Evolutionary conservation across 441 rosid species (phyloP), one percentile per base, ranked within the genome.

Genomic region (Pelargonium fulgidum): DNA sequence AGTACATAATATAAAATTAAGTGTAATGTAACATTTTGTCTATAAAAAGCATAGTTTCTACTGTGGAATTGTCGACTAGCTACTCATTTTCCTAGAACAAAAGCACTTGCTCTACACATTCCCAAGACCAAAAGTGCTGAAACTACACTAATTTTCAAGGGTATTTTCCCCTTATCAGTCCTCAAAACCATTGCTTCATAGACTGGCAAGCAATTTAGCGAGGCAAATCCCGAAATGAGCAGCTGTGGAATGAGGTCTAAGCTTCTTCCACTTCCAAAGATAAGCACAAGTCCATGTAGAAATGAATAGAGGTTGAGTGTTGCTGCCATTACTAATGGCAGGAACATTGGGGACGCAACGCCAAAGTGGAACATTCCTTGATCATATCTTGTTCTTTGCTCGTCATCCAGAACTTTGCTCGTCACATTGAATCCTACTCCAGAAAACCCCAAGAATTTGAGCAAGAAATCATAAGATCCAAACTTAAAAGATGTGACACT

Each of bases 291-390:
- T 1, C 24, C 24, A 22, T 22, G 24, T 22, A 22, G 24, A 22
- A 22, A 22, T 22, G 24, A 22, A 22, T 22, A 22, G 24, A 85
- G 76, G 72, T 85, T 91, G 72, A 89, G 14, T 4, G 83, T 44
- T 0, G 94, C 91, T 0, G 81, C 86, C 67, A n/a, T 48, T 6
- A 84, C 73, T 8, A 77, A 56, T 0, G 81, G 64, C 41, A 84
- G 81, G 62, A 88, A 84, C 83, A 90, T 77, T 0, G 85, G 76
- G 0, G 89, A 85, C 62, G 80, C 22, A 3, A 72, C 76, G 22
- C 93, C 88, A 22, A 87, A 86, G 29, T 87, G 88, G 14, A 84
- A 86, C 0, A 77, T 50, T 13, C 84, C 93, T 72, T 77, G 78
- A 42, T 70, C 85, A 13, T 87, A 89, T 78, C 83, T 74, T 66